A percentile compares a stretch with the other conserved stretches of the same genome.
phyloP scores from a whole-genome alignment of 1,284 basidiomycete species.

The Leccinum angustisporum region DNA sequence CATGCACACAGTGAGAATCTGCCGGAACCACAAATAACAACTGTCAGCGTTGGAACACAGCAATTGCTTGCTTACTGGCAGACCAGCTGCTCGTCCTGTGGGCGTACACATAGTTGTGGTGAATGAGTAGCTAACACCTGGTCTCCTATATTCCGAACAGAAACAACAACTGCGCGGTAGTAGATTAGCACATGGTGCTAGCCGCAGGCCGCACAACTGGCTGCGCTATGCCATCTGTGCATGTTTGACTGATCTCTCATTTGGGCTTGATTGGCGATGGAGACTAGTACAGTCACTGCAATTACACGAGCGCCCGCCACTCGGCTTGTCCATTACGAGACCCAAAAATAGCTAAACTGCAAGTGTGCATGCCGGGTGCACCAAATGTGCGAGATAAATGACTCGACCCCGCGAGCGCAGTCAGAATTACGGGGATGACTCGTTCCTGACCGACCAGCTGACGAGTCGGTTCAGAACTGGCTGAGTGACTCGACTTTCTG shows the following conservation, averaged over 20 bases:
- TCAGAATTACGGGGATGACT: constrained; percentile 13
- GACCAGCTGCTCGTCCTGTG: background rate
- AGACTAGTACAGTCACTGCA: constrained; percentile 8
- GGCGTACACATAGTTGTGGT: background rate
- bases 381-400: constrained; percentile 17
- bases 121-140: background rate
- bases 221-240: constrained; percentile 15
- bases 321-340: constrained; percentile 4
- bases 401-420: constrained; percentile 18
- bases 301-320: constrained; percentile 5
- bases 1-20: constrained; percentile 26
- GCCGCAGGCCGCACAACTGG: background rate
- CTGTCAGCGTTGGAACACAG: constrained; percentile 22
- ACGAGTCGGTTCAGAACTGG: constrained; percentile 10
- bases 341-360: constrained; percentile 20
- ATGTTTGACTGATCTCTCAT: constrained; percentile 15
- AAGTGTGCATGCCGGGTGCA: constrained; percentile 8
- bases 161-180: constrained; percentile 11
- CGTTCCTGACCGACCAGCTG: constrained; percentile 26
- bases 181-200: constrained; percentile 26
- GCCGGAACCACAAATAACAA: constrained; percentile 16
- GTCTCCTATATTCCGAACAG: constrained; percentile 17
- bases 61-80: constrained; percentile 7
- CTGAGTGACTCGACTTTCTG: constrained; percentile 16
- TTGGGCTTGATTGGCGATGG: constrained; percentile 28